These are phyloP conservation scores for Baorangia bicolor DNA, from an alignment of 768 basidiomycete genomes.

Conservation along the genomic window DNA sequence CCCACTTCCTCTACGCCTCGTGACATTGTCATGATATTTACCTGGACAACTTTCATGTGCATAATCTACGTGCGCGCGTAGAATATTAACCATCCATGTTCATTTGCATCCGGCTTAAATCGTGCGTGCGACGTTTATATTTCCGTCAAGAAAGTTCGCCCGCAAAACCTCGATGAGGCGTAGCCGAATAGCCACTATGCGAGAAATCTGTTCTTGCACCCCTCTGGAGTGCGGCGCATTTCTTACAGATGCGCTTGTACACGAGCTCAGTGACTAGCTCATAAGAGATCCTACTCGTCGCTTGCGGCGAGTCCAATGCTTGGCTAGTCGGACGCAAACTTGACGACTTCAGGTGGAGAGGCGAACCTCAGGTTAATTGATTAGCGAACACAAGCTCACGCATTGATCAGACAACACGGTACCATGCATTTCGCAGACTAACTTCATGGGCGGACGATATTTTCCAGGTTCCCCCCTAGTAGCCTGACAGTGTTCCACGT, in stretches of 20 bases:
- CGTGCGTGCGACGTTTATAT: not conserved
- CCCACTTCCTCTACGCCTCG: not conserved
- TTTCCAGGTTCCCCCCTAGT: not conserved
- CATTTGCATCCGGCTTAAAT: not conserved
- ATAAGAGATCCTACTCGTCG: not conserved
- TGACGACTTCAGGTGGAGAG: no score
- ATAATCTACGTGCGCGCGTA: conserved; percentile 13
- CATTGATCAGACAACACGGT: not conserved
- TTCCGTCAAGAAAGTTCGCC: not conserved
- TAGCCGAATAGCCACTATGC: no score
- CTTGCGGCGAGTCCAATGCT: not conserved
- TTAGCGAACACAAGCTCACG: not conserved
- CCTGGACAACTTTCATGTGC: conserved; percentile 15
- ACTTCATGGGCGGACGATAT: not conserved
- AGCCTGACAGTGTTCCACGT: not conserved
- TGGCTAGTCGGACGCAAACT: not conserved
- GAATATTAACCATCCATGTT: conserved; percentile 5
- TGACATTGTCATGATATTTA: conserved; percentile 13
- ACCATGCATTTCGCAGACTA: not conserved
- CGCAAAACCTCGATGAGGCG: not conserved
- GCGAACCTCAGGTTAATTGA: not conserved
- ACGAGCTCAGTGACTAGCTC: not conserved
- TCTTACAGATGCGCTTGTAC: not conserved
- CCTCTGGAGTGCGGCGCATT: not conserved
- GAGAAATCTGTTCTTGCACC: no score